phyloP scores from a whole-genome alignment of 2,329 filamentous ascomycete genomes.

The Colletotrichum sojae region DNA sequence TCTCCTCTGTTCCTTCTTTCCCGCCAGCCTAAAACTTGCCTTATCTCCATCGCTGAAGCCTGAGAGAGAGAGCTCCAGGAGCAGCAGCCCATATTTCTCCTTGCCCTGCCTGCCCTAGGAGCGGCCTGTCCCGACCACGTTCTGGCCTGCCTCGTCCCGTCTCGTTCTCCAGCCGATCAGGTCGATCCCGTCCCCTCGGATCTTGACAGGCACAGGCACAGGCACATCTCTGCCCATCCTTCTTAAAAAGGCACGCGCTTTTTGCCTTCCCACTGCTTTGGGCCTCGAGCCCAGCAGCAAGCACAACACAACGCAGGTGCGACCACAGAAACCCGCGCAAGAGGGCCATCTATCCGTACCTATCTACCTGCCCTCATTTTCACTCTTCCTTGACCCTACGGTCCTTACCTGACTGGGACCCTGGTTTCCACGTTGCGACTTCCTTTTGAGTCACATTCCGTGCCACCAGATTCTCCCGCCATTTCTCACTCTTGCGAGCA shows the following conservation, averaged over 20 bases:
- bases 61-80: too few relatives aligned
- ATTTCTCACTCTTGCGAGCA: constrained; percentile 1
- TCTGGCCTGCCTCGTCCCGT: constrained; percentile 12
- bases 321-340: constrained; percentile 11
- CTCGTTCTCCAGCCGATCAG: too few relatives aligned
- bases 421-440: constrained; percentile 14
- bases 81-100: too few relatives aligned
- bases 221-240: constrained; percentile 3
- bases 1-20: background rate
- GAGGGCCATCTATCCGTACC: background rate
- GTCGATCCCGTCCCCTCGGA: constrained; percentile 20
- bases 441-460: constrained; percentile 38
- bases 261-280: constrained; percentile 33
- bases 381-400: background rate
- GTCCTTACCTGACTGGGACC: constrained; percentile 1
- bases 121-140: constrained; percentile 27
- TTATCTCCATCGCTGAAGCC: too few relatives aligned
- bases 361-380: too few relatives aligned
- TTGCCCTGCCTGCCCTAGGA: constrained; percentile 18
- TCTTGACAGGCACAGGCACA: background rate
- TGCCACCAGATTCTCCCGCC: constrained; percentile 15
- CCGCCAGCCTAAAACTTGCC: too few relatives aligned
- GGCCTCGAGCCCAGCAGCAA: constrained; percentile 36
- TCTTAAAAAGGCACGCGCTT: constrained; percentile 10
- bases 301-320: constrained; percentile 25